Evolutionary conservation across 805 yeast species (phyloP).

Genomic region (Candida ficus): DNA sequence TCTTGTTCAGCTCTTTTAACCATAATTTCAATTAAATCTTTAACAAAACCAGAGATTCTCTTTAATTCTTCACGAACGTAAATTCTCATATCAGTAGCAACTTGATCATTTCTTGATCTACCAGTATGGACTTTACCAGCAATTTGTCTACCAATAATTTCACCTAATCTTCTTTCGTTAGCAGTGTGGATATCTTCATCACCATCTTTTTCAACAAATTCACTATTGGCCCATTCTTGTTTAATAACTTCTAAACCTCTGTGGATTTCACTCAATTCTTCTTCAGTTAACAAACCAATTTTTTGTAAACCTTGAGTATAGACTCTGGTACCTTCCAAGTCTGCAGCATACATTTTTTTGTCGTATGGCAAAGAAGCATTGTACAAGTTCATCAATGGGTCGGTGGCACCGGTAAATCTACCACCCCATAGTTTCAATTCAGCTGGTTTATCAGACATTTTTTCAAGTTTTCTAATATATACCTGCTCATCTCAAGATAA

Average conservation of each 20-base stretch:
- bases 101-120: slow-evolving; percentile 97
- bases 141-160: slow-evolving; percentile 85
- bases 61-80: slow-evolving; percentile 75
- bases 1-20: slow-evolving; percentile 75
- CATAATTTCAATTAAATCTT: slow-evolving; percentile 61
- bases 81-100: slow-evolving; percentile 97
- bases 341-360: slow-evolving; percentile 90
- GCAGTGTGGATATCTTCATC: slow-evolving; percentile 99
- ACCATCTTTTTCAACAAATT: slow-evolving; percentile 72
- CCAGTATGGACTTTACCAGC: slow-evolving; percentile 99
- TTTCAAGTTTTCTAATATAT: no score
- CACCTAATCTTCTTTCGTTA: slow-evolving; percentile 96
- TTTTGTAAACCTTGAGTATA: slow-evolving; percentile 85
- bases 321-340: slow-evolving; percentile 88
- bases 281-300: slow-evolving; percentile 63
- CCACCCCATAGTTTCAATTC: slow-evolving; percentile 95
- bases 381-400: slow-evolving; percentile 95
- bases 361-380: slow-evolving; percentile 97
- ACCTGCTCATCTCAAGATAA: no score
- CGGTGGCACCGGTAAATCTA: slow-evolving; percentile 94
- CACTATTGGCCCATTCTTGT: slow-evolving; percentile 72
- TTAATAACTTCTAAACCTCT: slow-evolving; percentile 68
- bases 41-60: slow-evolving; percentile 50
- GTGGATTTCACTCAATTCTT: slow-evolving; percentile 79
- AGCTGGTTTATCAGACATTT: slow-evolving; percentile 28